phyloP scores from a whole-genome alignment of 2,329 filamentous ascomycete genomes.

The Trichoderma guizhouense region DNA sequence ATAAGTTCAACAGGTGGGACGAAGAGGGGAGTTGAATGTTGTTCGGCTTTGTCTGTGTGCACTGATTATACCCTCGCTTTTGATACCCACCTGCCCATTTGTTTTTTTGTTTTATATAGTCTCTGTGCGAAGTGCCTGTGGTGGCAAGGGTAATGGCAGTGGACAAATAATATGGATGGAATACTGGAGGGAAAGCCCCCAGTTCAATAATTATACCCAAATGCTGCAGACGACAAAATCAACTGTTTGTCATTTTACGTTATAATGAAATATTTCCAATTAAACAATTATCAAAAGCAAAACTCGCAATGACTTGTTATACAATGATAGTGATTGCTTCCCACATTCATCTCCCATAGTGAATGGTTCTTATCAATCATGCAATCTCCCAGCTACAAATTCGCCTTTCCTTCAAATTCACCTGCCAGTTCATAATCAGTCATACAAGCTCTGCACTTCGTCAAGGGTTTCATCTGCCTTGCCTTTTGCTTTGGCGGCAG shows the following conservation, averaged over 20 bases:
- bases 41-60: background rate
- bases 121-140: background rate
- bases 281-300: background rate
- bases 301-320: background rate
- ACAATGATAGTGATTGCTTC: background rate
- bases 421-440: background rate
- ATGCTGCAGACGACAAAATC: background rate
- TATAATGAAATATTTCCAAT: background rate
- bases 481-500: slow-evolving; percentile 39
- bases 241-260: background rate
- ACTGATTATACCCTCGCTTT: slow-evolving; percentile 8
- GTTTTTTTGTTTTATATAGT: background rate
- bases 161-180: background rate
- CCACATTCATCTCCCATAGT: background rate
- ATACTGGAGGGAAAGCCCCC: background rate
- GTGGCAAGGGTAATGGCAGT: slow-evolving; percentile 2
- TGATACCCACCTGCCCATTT: slow-evolving; percentile 1
- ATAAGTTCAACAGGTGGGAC: background rate
- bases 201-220: background rate
- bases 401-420: background rate
- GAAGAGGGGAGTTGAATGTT: background rate
- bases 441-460: slow-evolving; percentile 34
- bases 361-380: background rate
- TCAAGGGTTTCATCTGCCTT: slow-evolving; percentile 45
- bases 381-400: background rate